phyloP scores from a whole-genome alignment of 148 eudicot genomes.

The Rhododendron molle region DNA sequence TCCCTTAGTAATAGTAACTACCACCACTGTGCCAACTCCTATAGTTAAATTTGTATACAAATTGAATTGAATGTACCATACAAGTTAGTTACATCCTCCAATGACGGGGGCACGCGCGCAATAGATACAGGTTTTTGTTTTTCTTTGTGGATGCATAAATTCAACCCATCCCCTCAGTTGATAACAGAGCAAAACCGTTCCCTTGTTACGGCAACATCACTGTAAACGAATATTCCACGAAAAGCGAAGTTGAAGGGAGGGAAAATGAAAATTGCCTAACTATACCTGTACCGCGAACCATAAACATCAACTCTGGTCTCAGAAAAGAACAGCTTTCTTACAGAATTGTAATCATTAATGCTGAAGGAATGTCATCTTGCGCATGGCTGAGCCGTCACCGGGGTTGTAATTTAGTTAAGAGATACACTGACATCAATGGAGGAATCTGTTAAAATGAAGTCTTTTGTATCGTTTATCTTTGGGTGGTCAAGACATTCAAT shows the following conservation, averaged over 20 bases:
- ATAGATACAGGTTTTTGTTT: not conserved
- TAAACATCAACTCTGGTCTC: not conserved
- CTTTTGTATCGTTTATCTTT: slow-evolving; percentile 57
- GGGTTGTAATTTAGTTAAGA: slow-evolving; percentile 14
- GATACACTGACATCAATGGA: slow-evolving; percentile 56
- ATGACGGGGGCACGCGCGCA: not conserved
- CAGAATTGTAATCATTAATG: not conserved
- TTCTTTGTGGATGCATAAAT: not conserved
- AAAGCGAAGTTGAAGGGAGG: not conserved
- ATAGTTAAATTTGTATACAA: not conserved
- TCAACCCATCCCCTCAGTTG: not conserved
- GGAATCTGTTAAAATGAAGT: slow-evolving; percentile 59
- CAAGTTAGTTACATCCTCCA: not conserved
- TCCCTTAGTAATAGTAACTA: not conserved
- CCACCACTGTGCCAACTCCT: too few species aligned
- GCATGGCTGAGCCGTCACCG: not conserved
- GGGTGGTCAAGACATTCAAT: slow-evolving; percentile 58
- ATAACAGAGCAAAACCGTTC: not conserved
- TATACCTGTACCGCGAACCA: not conserved
- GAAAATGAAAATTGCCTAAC: not conserved
- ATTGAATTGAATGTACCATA: not conserved
- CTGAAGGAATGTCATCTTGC: not conserved
- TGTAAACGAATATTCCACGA: not conserved
- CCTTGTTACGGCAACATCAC: not conserved
- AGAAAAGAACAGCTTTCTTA: not conserved